phyloP scores from a whole-genome alignment of 2,329 filamentous ascomycete genomes.

The Sclerotinia trifoliorum region DNA sequence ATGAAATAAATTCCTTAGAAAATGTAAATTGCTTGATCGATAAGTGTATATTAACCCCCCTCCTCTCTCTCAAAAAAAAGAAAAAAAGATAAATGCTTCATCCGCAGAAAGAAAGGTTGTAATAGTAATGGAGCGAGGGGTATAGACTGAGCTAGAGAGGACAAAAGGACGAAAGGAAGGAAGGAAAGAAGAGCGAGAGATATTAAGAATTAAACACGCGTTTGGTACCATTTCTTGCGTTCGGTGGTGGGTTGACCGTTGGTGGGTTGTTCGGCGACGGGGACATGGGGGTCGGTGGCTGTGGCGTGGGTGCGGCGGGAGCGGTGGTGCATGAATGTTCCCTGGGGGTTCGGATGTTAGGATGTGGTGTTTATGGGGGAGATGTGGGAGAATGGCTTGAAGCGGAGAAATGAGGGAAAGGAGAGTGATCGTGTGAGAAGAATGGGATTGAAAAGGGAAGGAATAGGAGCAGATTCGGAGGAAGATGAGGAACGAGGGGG shows the following conservation, averaged over 20 bases:
- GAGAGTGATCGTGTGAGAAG: slow-evolving; percentile 48
- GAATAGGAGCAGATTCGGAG: slow-evolving; percentile 26
- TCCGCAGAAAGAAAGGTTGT: too few relatives aligned
- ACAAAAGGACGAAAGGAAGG: too few relatives aligned
- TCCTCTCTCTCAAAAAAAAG: too few relatives aligned
- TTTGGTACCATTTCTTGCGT: slow-evolving; percentile 25
- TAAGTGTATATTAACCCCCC: too few relatives aligned
- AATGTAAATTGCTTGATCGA: too few relatives aligned
- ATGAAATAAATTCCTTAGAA: too few relatives aligned
- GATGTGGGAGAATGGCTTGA: too few relatives aligned
- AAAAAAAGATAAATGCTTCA: too few relatives aligned
- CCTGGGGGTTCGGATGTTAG: slow-evolving; percentile 6
- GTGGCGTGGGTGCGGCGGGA: neutral
- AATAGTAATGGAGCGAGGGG: too few relatives aligned
- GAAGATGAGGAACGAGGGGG: slow-evolving; percentile 25
- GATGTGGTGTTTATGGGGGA: neutral
- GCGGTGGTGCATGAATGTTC: slow-evolving; percentile 22
- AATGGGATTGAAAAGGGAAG: slow-evolving; percentile 49
- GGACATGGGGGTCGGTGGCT: too few relatives aligned
- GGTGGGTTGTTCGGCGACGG: neutral
- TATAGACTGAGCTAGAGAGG: too few relatives aligned
- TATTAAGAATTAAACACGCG: neutral
- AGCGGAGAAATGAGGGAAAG: neutral
- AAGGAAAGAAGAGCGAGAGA: too few relatives aligned
- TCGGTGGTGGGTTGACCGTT: neutral